Evolutionary conservation across 2,329 filamentous ascomycete species (phyloP), one percentile per base, ranked within the genome.

Genomic region (Dendrostoma leiphaemia): DNA sequence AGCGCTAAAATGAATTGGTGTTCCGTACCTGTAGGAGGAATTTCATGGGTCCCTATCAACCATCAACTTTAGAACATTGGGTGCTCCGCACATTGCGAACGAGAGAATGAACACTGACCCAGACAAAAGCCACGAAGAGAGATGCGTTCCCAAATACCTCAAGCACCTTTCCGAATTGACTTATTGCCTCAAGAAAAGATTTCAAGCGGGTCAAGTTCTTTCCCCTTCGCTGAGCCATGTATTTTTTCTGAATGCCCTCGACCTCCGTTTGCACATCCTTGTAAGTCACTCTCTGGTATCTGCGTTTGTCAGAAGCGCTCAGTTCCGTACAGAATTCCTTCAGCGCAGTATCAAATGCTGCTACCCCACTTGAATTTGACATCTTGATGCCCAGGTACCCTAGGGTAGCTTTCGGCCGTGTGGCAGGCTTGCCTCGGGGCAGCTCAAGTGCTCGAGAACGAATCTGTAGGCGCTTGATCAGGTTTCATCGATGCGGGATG

Each of bases 21-120:
- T 3, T 2, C 26, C 49, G 24, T 13, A 51, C 49, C 49, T 51
- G 49, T 23, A 51, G 28, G 8, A 51, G 7, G 7, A 51, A 51
- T 10, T 15, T 49, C 47, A 49, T 49, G 13, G 47, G 47, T n/a
- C 47, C 47, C 47, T 49, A 26, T 8, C 3, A 12, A 15, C 13
- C 3, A 28, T 37, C 26, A 49, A 23, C 12, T 37, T 41, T 10
- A 29, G 6, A 31, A 1, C 2, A 21, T n/a, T n/a, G n/a, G n/a
- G n/a, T n/a, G n/a, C n/a, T n/a, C n/a, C n/a, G n/a, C n/a, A n/a
- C n/a, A n/a, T n/a, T n/a, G n/a, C n/a, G n/a, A n/a, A n/a, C n/a
- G 21, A 12, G 8, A 41, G 15, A 23, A 26, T 34, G 23, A n/a
- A 43, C 4, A 24, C 47, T 41, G 13, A 51, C 49, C 40, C 49